Conservation (phyloP, 306 rosid species). For the Cicer arietinum region DNA sequence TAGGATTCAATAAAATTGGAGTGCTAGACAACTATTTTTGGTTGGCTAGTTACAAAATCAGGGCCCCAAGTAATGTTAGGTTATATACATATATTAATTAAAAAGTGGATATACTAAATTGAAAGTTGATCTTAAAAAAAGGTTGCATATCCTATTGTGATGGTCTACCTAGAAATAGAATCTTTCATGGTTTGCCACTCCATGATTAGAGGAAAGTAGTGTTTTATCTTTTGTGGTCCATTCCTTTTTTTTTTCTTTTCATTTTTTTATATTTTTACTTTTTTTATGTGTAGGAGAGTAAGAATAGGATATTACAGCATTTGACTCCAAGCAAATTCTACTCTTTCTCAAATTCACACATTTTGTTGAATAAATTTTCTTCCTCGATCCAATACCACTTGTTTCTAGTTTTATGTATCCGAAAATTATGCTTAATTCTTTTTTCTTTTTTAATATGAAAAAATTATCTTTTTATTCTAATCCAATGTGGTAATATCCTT, state of each 20-base stretch:
- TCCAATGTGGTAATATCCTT: not conserved
- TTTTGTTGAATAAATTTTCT: not conserved
- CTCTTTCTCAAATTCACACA: constrained; percentile 14
- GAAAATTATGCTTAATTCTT: not conserved
- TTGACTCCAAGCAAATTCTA: constrained; percentile 28
- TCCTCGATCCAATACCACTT: not conserved
- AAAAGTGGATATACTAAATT: constrained; percentile 37
- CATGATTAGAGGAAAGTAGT: constrained; percentile 47
- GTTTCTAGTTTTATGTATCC: not conserved
- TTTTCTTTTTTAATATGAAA: no score
- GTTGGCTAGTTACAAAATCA: constrained; percentile 39
- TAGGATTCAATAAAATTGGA: constrained; percentile 34
- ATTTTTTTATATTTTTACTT: no score
- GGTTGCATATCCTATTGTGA: constrained; percentile 29
- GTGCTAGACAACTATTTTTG: constrained; percentile 52
- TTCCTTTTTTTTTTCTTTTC: constrained; percentile 1
- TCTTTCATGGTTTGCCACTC: constrained; percentile 45
- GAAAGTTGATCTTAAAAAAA: constrained; percentile 40
- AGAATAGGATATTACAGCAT: not conserved
- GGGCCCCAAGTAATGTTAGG: constrained; percentile 28
- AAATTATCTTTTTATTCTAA: not conserved
- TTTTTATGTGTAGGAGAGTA: not conserved
- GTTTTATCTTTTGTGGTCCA: constrained; percentile 32
- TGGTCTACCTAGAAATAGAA: constrained; percentile 44
- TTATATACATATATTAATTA: constrained; percentile 35